phyloP scores from a whole-genome alignment of 1,284 basidiomycete species.

The Pyrrhoderma noxium region DNA sequence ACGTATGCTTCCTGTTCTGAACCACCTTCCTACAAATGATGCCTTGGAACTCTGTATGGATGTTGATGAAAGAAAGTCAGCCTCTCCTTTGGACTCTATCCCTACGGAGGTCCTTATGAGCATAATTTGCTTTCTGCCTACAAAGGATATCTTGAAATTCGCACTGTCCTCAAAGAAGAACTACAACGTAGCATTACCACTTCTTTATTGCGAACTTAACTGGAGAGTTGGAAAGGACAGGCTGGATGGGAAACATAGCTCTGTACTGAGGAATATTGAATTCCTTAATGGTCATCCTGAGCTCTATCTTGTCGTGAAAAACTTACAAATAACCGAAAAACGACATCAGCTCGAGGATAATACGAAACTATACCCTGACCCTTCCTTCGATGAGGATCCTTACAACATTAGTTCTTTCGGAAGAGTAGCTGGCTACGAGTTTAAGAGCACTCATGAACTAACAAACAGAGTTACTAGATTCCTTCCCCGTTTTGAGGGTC shows the following conservation, averaged over 20 bases:
- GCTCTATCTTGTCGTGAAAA: too few relatives aligned
- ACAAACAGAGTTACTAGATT: constrained; percentile 6
- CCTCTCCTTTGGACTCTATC: background rate
- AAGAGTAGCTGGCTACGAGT: constrained; percentile 9
- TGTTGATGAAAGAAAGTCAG: background rate
- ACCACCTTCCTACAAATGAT: too few relatives aligned
- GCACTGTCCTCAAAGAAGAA: constrained; percentile 9
- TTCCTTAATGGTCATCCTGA: constrained; percentile 9
- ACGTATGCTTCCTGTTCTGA: too few relatives aligned
- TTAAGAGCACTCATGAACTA: constrained; percentile 2
- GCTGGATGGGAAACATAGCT: background rate
- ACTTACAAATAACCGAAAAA: too few relatives aligned
- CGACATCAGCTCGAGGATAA: too few relatives aligned
- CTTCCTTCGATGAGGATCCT: too few relatives aligned
- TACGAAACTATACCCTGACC: too few relatives aligned
- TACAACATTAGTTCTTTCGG: too few relatives aligned
- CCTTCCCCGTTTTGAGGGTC: constrained; percentile 10
- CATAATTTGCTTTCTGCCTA: background rate
- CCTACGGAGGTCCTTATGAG: constrained; percentile 8
- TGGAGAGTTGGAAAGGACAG: constrained; percentile 12
- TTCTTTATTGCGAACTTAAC: constrained; percentile 9
- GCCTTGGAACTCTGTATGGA: too few relatives aligned
- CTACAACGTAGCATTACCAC: constrained; percentile 4
- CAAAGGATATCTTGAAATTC: constrained; percentile 15
- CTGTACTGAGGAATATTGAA: constrained; percentile 1